phyloP scores from a whole-genome alignment of 306 rosid genomes.

The Citrullus mucosospermus region DNA sequence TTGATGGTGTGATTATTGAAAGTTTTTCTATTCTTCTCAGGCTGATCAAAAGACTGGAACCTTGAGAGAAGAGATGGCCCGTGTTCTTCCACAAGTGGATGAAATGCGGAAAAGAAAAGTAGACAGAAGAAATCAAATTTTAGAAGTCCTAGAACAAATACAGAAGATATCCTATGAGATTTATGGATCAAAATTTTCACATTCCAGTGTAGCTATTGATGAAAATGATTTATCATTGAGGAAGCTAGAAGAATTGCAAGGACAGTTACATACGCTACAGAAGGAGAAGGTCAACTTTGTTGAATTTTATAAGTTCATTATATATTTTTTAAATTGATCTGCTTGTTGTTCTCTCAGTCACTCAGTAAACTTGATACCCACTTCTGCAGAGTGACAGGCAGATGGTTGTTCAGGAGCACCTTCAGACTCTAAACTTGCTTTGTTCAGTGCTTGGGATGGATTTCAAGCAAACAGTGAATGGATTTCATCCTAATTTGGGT shows the following conservation, averaged over 20 bases:
- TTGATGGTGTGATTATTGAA: neutral
- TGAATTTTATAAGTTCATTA: neutral
- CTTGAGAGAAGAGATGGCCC: constrained; percentile 46
- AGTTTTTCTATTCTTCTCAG: constrained; percentile 17
- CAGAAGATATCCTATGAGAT: constrained; percentile 40
- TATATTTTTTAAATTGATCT: neutral
- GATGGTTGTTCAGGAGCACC: constrained; percentile 32
- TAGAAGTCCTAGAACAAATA: constrained; percentile 34
- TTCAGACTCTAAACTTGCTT: constrained; percentile 18
- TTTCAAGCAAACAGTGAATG: constrained; percentile 18
- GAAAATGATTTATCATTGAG: constrained; percentile 49
- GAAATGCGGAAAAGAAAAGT: constrained; percentile 35
- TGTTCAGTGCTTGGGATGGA: constrained; percentile 39
- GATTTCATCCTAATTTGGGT: constrained; percentile 30
- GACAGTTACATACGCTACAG: constrained; percentile 25
- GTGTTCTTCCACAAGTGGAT: constrained; percentile 32
- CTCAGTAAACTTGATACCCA: neutral
- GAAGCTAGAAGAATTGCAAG: constrained; percentile 32
- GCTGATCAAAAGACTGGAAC: constrained; percentile 27
- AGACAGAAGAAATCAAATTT: constrained; percentile 42
- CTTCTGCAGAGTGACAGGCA: constrained; percentile 32
- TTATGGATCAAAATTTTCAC: constrained; percentile 18
- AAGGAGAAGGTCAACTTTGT: constrained; percentile 46
- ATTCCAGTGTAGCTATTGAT: constrained; percentile 17
- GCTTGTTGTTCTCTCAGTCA: neutral